Base-by-base conservation (phyloP, 2,329 filamentous ascomycete genomes). In the Alternaria ethzedia region DNA sequence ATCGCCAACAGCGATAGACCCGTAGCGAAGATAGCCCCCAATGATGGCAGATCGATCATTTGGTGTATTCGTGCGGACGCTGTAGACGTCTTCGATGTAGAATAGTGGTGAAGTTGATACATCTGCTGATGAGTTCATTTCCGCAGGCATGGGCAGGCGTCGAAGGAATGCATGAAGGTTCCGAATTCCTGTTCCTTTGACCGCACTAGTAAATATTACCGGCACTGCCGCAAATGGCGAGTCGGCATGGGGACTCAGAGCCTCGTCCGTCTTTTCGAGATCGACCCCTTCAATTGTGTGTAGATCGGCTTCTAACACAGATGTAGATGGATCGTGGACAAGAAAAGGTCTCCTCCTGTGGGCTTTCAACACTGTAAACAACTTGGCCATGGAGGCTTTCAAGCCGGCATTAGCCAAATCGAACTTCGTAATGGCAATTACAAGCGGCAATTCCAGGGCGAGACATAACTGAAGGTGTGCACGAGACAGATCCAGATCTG, bases 41-140 rank as follows among this genome's bases (percentile, higher is more conserved):
- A 97, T 86, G 13, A 99, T 92, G n/a, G 88, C 71, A 11, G 70
- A 61, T 12, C 58, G 56, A 30, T 70, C 69, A 3, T 60, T 55
- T 1, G 69, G 66, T 20, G 66, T 55, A 26, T 64, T 87, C 13
- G 94, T 86, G 9, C 68, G 65, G 1, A 72, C 63, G 61, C 87
- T 91, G 78, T 97, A 98, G 1, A 94, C 89, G 70, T 97, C 95
- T 75, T 98, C 95, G 23, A 98, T 87, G 74, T 97, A 92, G 74
- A 98, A 98, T 2, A 97, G 82, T 32, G 87, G 87, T 5, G 83
- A 82, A 2, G 89, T 87, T 21, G 65, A 50, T 15, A 45, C 57
- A 12, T 65, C 72, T 2, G 84, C 81, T 7, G 90, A 51, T 23
- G 60, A 5, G 61, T 43, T 43, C 23, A 44, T 17, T 3, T 69